phyloP scores from a whole-genome alignment of 2,329 filamentous ascomycete species.

The Botrytis deweyae region DNA sequence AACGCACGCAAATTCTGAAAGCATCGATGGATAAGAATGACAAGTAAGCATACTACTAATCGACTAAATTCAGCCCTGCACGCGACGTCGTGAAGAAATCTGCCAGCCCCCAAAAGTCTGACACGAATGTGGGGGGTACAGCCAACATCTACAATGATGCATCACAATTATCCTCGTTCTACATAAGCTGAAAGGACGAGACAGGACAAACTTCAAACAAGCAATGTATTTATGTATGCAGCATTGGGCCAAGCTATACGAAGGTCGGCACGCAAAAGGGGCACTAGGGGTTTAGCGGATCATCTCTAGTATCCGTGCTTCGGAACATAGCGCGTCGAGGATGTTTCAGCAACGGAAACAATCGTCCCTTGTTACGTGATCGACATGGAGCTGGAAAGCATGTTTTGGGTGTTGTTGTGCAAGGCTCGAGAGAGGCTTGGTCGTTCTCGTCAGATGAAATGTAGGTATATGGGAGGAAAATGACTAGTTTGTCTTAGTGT shows the following conservation, averaged over 20 bases:
- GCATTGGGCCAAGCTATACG: not conserved
- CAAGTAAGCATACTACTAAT: not conserved
- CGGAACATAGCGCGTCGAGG: not conserved
- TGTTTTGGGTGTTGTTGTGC: not conserved
- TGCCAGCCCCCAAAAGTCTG: not conserved
- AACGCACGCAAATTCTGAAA: not conserved
- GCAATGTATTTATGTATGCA: not conserved
- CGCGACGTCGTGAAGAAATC: not conserved
- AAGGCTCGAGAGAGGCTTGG: not conserved
- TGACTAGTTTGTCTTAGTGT: not conserved
- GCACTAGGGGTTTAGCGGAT: not conserved
- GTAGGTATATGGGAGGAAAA: not conserved
- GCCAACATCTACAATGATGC: not conserved
- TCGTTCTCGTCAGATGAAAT: not conserved
- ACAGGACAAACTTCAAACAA: not conserved
- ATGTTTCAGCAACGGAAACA: conserved; percentile 16
- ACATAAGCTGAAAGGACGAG: not conserved
- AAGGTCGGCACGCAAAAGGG: not conserved
- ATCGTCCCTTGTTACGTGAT: not conserved
- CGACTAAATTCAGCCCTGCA: conserved; percentile 2
- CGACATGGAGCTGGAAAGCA: not conserved
- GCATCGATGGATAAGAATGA: not conserved
- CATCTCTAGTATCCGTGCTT: conserved; percentile 6
- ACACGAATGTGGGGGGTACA: not conserved
- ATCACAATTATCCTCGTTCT: not conserved